These are phyloP conservation scores for Fusarium circinatum DNA, from an alignment of 2,329 filamentous ascomycete species.

Conservation along the genomic window DNA sequence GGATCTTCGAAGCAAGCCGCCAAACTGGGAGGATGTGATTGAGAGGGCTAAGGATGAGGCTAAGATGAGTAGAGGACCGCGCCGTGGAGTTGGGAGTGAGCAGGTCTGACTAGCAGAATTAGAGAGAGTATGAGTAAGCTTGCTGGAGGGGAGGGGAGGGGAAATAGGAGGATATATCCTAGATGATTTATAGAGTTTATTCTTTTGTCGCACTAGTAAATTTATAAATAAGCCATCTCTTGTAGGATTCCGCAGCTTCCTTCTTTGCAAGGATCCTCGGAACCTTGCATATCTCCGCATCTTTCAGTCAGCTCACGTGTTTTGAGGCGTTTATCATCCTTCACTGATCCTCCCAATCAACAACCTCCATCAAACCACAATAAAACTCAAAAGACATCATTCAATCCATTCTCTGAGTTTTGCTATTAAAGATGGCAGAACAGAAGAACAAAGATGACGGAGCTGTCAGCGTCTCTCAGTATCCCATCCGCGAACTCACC, in stretches of 20 bases:
- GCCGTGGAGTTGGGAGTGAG: background rate
- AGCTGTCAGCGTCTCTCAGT: background rate
- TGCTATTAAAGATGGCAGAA: background rate
- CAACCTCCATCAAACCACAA: background rate
- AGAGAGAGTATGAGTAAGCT: background rate
- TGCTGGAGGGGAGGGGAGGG: fast-evolving
- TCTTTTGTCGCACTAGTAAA: too few species aligned
- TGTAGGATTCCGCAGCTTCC: background rate
- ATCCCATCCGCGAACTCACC: constrained; percentile 22
- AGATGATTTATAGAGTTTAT: background rate
- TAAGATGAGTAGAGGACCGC: background rate
- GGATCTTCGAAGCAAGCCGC: constrained; percentile 26
- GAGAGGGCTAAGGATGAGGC: constrained; percentile 15
- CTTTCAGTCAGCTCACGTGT: constrained; percentile 9
- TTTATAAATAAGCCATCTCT: background rate
- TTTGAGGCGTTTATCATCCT: background rate
- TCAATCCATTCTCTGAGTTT: fast-evolving
- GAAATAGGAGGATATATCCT: constrained; percentile 20
- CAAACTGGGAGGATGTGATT: constrained; percentile 35
- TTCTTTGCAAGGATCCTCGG: background rate
- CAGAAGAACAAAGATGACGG: background rate
- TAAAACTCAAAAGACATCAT: fast-evolving
- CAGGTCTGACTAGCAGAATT: background rate
- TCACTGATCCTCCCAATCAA: background rate
- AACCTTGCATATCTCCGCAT: constrained; percentile 15